A percentile compares a stretch with the other conserved stretches of the same genome.
Evolutionary conservation across 768 basidiomycete genomes (phyloP).

Genomic region (Mrakia gelida): DNA sequence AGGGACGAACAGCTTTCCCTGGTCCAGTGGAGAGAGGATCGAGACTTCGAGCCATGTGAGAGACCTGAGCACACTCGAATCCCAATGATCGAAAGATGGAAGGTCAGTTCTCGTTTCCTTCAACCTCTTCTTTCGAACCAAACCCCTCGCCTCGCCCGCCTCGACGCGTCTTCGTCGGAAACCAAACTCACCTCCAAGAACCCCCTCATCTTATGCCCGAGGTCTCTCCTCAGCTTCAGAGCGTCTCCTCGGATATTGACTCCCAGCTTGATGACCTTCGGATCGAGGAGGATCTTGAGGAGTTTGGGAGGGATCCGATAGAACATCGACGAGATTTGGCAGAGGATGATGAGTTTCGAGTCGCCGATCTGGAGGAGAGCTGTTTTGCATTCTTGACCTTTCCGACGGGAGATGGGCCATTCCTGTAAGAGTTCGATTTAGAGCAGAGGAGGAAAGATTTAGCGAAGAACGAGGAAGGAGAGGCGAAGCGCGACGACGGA

Average conservation of each 20-base stretch:
- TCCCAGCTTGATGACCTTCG: slow-evolving; percentile 16
- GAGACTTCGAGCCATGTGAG: slow-evolving; percentile 10
- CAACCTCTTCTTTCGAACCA: background rate
- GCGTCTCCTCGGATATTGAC: slow-evolving; percentile 30
- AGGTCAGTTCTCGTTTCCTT: background rate
- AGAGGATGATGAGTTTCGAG: slow-evolving; percentile 21
- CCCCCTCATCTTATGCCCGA: slow-evolving; percentile 5
- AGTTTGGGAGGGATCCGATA: slow-evolving; percentile 16
- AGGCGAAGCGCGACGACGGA: background rate
- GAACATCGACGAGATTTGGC: slow-evolving; percentile 20
- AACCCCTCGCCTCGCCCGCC: background rate
- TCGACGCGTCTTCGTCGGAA: background rate
- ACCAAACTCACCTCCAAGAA: slow-evolving; percentile 14
- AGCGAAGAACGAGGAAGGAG: background rate
- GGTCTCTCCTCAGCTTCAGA: slow-evolving; percentile 24
- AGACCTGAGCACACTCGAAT: background rate
- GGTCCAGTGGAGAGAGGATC: slow-evolving; percentile 17
- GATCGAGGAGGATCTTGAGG: slow-evolving; percentile 5
- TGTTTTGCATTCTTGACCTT: slow-evolving; percentile 24
- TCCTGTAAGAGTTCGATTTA: too few relatives aligned
- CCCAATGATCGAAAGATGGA: background rate
- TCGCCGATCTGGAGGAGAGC: slow-evolving; percentile 23
- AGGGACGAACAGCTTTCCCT: slow-evolving; percentile 13
- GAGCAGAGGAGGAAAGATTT: too few relatives aligned
- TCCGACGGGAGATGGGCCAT: slow-evolving; percentile 23